A percentile compares a stretch with the other conserved stretches of the same genome.
Conservation (phyloP, 306 rosid species). For the Vigna mungo region DNA sequence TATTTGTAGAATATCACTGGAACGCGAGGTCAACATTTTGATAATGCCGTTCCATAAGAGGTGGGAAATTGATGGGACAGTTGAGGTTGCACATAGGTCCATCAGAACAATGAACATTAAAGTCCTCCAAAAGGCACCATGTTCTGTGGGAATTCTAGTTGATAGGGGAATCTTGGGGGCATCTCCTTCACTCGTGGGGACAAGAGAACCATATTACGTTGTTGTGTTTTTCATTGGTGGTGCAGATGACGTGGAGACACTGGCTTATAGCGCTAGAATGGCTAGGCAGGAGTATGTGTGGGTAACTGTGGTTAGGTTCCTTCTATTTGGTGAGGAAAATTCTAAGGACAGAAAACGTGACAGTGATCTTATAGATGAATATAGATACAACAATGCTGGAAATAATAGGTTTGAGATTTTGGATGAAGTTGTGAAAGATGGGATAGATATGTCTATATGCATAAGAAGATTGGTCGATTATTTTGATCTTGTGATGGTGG, state of each 20-base stretch:
- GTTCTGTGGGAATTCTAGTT: slow-evolving; percentile 71
- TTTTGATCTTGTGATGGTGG: slow-evolving; percentile 72
- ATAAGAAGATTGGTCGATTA: slow-evolving; percentile 58
- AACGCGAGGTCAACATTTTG: slow-evolving; percentile 52
- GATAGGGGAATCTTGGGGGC: slow-evolving; percentile 57
- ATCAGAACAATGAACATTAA: slow-evolving; percentile 52
- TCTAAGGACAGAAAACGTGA: slow-evolving; percentile 60
- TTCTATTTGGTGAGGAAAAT: slow-evolving; percentile 65
- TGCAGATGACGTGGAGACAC: slow-evolving; percentile 69
- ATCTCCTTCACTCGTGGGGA: slow-evolving; percentile 39
- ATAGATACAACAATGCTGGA: slow-evolving; percentile 51
- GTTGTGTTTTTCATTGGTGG: slow-evolving; percentile 79
- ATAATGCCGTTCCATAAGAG: slow-evolving; percentile 72
- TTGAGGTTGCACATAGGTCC: slow-evolving; percentile 44
- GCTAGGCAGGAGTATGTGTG: slow-evolving; percentile 54
- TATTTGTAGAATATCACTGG: slow-evolving; percentile 49
- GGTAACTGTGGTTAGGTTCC: slow-evolving; percentile 64
- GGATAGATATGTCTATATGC: slow-evolving; percentile 46
- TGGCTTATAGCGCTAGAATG: slow-evolving; percentile 72
- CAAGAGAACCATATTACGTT: slow-evolving; percentile 43
- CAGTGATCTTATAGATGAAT: slow-evolving; percentile 60
- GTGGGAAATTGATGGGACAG: slow-evolving; percentile 67
- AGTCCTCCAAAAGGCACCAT: slow-evolving; percentile 64
- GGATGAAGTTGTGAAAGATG: slow-evolving; percentile 74
- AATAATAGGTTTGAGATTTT: slow-evolving; percentile 61